Evolutionary conservation across 768 basidiomycete genomes (phyloP), one percentile per base, ranked within the genome.

Genomic region (Auriscalpium orientale): DNA sequence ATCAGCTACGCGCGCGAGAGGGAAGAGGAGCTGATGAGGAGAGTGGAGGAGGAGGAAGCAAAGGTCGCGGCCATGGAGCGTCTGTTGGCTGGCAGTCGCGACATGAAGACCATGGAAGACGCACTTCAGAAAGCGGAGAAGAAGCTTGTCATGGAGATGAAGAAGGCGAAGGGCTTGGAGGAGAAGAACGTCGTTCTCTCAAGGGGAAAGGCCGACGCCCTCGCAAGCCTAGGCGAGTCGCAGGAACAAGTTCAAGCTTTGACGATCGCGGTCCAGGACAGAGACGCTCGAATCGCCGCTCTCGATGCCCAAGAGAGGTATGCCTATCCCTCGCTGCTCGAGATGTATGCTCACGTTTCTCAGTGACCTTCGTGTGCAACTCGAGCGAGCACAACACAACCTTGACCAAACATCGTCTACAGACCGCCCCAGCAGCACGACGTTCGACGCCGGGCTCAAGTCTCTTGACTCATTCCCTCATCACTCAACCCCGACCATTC

Each of bases 41-140:
- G 88, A 59, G 81, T 90, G 33, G 86, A 89, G 46, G 85, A 87
- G 63, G 86, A 89, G 58, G 83, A 83, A 49, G 81, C 79, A 6
- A 85, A 82, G 68, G 83, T 88, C 37, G 68, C 71, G 3, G 76
- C 80, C 3, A 64, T 89, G 55, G 82, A 87, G 64, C 68, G 66
- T 46, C 68, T 80, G 67, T 64, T 80, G 3, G 66, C 71, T 21
- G 75, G 75, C 34, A 65, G 71, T n/a, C 69, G 74, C 21, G 67
- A 74, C 46, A 54, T 71, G 10, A 68, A 74, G 55, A 62, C 64
- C 12, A 58, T 72, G 16, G 76, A 78, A 58, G 63, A 62, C 37
- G 71, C 58, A 3, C 45, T 68, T 37, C 62, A 58, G 33, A 63
- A 53, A 13, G 53, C 53, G 8, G 57, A 61, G 51, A 58, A 43